phyloP scores from a whole-genome alignment of 129 eudicot genomes.

The Sambucus nigra region DNA sequence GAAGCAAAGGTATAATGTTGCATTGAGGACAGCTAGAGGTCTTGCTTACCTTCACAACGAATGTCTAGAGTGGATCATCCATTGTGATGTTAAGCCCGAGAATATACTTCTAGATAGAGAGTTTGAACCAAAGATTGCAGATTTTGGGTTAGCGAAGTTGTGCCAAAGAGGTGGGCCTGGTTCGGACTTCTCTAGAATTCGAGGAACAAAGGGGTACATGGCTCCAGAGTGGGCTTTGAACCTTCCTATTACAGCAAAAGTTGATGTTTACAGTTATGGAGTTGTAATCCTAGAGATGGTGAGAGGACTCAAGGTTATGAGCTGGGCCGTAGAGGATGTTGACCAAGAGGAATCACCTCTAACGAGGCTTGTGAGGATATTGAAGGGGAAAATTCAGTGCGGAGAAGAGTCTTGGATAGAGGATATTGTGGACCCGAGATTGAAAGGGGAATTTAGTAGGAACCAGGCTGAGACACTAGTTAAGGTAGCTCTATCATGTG shows the following conservation, averaged over 20 bases:
- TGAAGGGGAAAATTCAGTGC: slow-evolving; percentile 6
- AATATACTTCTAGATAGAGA: slow-evolving; percentile 32
- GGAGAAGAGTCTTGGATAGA: slow-evolving; percentile 22
- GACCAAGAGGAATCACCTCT: slow-evolving; percentile 19
- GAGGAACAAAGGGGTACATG: slow-evolving; percentile 60
- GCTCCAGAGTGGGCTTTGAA: slow-evolving; percentile 49
- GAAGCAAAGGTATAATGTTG: slow-evolving; percentile 32
- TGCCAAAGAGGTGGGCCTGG: slow-evolving; percentile 26
- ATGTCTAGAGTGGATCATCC: slow-evolving; percentile 50
- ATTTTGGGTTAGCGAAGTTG: slow-evolving; percentile 51
- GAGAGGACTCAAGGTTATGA: slow-evolving; percentile 32
- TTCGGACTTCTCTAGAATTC: slow-evolving; percentile 24
- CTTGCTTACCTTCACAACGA: slow-evolving; percentile 45
- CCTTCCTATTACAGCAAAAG: slow-evolving; percentile 43
- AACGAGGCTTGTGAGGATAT: slow-evolving; percentile 16
- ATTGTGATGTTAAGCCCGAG: slow-evolving; percentile 42
- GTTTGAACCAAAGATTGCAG: slow-evolving; percentile 42
- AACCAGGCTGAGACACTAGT: slow-evolving; percentile 23
- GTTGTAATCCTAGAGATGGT: slow-evolving; percentile 47
- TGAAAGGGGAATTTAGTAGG: slow-evolving; percentile 25
- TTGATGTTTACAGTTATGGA: slow-evolving; percentile 52
- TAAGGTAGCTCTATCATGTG: slow-evolving; percentile 16
- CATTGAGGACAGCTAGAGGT: slow-evolving; percentile 35
- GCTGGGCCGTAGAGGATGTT: slow-evolving; percentile 14
- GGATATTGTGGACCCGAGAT: slow-evolving; percentile 23